These are phyloP conservation scores for Stylosanthes scabra DNA, from an alignment of 331 rosid species.

Conservation along the genomic window DNA sequence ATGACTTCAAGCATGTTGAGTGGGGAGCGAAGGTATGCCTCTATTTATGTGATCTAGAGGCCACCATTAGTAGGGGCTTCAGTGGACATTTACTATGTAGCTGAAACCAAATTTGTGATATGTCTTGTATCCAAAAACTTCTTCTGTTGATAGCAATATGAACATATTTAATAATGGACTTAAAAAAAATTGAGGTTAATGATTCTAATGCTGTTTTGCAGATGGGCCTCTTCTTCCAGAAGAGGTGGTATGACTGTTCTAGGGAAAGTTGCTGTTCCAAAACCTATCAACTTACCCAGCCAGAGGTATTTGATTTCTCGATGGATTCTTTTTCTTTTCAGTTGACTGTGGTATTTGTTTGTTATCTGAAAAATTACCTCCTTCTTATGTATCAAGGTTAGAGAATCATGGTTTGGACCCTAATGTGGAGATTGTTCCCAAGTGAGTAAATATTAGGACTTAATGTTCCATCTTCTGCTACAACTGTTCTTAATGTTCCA, in stretches of 20 bases:
- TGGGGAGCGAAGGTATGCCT: slow-evolving; percentile 84
- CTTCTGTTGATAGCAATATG: slow-evolving; percentile 11
- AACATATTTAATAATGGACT: not conserved
- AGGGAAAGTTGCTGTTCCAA: slow-evolving; percentile 96
- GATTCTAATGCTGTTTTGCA: slow-evolving; percentile 43
- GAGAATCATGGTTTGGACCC: slow-evolving; percentile 98
- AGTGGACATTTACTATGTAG: not conserved
- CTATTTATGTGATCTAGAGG: slow-evolving; percentile 15
- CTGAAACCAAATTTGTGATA: slow-evolving; percentile 5
- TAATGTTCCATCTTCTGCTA: slow-evolving; percentile 16
- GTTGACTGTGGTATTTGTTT: slow-evolving; percentile 33
- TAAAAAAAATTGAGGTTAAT: slow-evolving; percentile 15
- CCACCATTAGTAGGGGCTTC: slow-evolving; percentile 12
- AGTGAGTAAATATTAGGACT: slow-evolving; percentile 62
- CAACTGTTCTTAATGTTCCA: slow-evolving; percentile 14
- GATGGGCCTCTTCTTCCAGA: slow-evolving; percentile 86
- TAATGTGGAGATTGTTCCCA: slow-evolving; percentile 97
- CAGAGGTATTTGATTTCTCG: slow-evolving; percentile 68
- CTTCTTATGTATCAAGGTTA: slow-evolving; percentile 64
- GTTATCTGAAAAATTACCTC: slow-evolving; percentile 40
- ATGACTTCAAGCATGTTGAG: slow-evolving; percentile 85
- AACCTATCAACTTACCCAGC: slow-evolving; percentile 96
- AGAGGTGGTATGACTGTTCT: slow-evolving; percentile 92
- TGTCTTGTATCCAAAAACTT: not conserved
- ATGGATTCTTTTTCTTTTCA: slow-evolving; percentile 10